Evolutionary conservation across 2,329 filamentous ascomycete species (phyloP), one percentile per base, ranked within the genome.

Genomic region (Aspergillus proliferans): DNA sequence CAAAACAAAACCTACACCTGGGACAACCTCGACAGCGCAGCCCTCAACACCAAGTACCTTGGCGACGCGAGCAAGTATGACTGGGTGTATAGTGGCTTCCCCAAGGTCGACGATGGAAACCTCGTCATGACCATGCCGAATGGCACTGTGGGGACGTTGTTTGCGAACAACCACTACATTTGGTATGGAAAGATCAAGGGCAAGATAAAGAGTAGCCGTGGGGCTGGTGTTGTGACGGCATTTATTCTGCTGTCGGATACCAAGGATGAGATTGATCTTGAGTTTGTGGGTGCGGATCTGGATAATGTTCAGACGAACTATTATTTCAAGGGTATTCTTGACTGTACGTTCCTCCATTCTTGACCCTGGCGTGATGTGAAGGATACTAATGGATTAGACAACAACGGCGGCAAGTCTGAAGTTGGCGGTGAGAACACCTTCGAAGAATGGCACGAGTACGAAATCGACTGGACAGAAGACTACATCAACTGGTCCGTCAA

Each of bases 251-350:
- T 96, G 70, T 91, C 87, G 33, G 92, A 97, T 63, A 87, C 94
- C 64, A 95, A 96, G 78, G 93, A 98, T 65, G 93, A 98, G 72
- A 95, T 98, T 62, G 93, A 98, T 74, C 97, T 89, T 67, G 93
- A 98, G 70, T 97, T 87, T 68, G 81, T 98, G 47, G 93, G 93
- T 57, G 80, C 80, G 41, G 88, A 96, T 63, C 76, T 95, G 53
- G 65, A 76, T 43, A 81, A 79, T 54, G 88, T 86, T 15, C 91
- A 98, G 76, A 93, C 90, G 66, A 98, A 98, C 76, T 98, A 84
- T 77, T 98, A 96, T 74, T 96, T 86, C 74, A 91, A 96, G 74
- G 93, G 93, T 64, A 85, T 96, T 55, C 85, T 88, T 36, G 79
- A 92, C 69, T 97, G 89, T 95, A 77, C 76, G 88, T 75, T 30